Evolutionary conservation across 1,284 basidiomycete species (phyloP).

Genomic region (Irpex sp.): DNA sequence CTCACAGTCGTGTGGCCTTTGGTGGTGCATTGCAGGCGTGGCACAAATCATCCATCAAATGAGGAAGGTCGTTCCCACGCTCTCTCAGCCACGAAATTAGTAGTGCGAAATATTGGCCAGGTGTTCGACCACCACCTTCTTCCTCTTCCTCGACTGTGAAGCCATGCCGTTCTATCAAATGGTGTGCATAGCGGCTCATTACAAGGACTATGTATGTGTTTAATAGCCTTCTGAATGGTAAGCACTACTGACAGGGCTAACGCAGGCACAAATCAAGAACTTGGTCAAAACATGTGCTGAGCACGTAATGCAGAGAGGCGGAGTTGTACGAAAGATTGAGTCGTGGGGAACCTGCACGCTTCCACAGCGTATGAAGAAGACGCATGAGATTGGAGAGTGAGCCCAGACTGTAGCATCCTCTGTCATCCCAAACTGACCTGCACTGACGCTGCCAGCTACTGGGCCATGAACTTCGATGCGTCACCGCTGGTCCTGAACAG

Average conservation of each 20-base stretch:
- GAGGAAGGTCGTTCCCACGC: constrained; percentile 7
- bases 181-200: constrained; percentile 74
- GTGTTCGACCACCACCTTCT: background rate
- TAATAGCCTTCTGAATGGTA: background rate
- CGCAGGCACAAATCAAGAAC: constrained; percentile 71
- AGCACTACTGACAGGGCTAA: background rate
- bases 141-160: constrained; percentile 1
- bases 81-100: background rate
- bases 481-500: constrained; percentile 66
- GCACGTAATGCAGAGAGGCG: constrained; percentile 75
- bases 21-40: constrained; percentile 4
- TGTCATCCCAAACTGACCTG: background rate
- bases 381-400: constrained; percentile 73
- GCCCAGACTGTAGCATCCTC: constrained; percentile 30
- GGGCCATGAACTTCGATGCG: constrained; percentile 87
- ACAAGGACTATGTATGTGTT: constrained; percentile 61
- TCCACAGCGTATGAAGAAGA: constrained; percentile 74
- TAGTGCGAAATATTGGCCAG: too few species aligned
- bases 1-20: background rate
- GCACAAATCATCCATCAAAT: background rate
- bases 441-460: constrained; percentile 55
- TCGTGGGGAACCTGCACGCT: constrained; percentile 74
- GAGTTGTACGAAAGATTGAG: constrained; percentile 75
- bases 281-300: constrained; percentile 72
- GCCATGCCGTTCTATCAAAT: constrained; percentile 81